Conservation (phyloP, 116 monocot genomes). For the Dioscorea cayenensis region DNA sequence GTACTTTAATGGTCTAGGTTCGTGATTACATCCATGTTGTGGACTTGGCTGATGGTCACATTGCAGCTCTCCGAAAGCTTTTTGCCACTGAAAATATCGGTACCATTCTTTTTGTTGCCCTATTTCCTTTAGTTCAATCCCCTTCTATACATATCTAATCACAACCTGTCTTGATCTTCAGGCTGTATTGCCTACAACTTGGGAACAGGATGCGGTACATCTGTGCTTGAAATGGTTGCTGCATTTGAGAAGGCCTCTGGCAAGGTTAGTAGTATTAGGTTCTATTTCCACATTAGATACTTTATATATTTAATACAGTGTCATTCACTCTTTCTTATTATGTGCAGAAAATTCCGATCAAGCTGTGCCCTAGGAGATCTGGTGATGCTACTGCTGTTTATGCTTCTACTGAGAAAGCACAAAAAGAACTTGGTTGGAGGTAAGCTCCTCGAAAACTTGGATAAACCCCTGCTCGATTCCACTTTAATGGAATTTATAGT, state of each 20-base stretch:
- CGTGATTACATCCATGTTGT: conserved; percentile 87
- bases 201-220: conserved; percentile 71
- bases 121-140: neutral
- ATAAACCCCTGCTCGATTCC: too few species aligned
- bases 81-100: conserved; percentile 48
- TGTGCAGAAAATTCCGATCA: conserved; percentile 48
- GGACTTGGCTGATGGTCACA: conserved; percentile 83
- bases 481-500: too few species aligned
- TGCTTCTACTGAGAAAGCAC: conserved; percentile 53
- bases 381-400: conserved; percentile 66
- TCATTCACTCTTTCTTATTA: neutral
- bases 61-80: conserved; percentile 67
- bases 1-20: conserved; percentile 32
- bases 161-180: conserved; percentile 9
- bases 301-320: neutral
- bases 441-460: conserved; percentile 9
- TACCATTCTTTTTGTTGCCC: conserved; percentile 3
- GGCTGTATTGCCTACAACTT: conserved; percentile 82
- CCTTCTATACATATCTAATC: neutral
- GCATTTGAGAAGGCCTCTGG: conserved; percentile 85
- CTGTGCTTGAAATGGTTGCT: conserved; percentile 83
- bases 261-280: conserved; percentile 26
- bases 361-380: conserved; percentile 50
- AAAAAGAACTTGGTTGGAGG: conserved; percentile 64
- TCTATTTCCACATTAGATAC: neutral